Evolutionary conservation across 225 moss, liverwort and hornwort genomes (phyloP).

Genomic region (Sphagnum contortum): DNA sequence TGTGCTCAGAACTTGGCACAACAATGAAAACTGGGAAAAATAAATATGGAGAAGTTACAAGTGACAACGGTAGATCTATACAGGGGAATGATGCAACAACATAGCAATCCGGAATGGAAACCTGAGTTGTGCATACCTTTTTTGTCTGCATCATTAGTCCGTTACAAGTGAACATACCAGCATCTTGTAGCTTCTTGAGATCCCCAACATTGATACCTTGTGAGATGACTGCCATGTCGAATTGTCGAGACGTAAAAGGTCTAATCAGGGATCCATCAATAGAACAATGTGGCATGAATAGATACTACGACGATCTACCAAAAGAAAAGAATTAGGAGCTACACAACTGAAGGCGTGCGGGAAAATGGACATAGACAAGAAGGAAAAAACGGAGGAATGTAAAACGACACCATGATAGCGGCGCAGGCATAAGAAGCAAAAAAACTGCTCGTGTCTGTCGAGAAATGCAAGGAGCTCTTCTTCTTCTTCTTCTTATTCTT

Average conservation of each 20-base stretch:
- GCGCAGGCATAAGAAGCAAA: neutral
- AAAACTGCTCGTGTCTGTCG: no score
- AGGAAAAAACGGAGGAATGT: neutral
- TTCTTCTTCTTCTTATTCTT: no score
- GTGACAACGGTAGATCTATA: neutral
- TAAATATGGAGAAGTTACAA: no score
- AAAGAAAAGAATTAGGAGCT: no score
- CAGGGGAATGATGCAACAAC: no score
- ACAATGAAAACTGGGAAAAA: no score
- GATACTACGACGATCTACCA: no score
- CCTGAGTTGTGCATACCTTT: conserved; percentile 36
- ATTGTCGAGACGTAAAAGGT: neutral
- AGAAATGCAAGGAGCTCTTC: no score
- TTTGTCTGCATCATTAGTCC: conserved; percentile 91
- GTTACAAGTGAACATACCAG: conserved; percentile 85
- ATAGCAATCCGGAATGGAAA: no score
- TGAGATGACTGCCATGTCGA: conserved; percentile 50
- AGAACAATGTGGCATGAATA: neutral
- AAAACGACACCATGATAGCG: neutral
- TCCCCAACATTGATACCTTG: conserved; percentile 88
- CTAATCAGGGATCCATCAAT: no score
- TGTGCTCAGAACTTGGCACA: neutral
- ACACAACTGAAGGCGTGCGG: neutral
- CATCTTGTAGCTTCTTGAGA: conserved; percentile 83
- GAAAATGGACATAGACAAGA: neutral